These are phyloP conservation scores for Casuarina glauca DNA, from an alignment of 306 rosid species.

Conservation along the genomic window DNA sequence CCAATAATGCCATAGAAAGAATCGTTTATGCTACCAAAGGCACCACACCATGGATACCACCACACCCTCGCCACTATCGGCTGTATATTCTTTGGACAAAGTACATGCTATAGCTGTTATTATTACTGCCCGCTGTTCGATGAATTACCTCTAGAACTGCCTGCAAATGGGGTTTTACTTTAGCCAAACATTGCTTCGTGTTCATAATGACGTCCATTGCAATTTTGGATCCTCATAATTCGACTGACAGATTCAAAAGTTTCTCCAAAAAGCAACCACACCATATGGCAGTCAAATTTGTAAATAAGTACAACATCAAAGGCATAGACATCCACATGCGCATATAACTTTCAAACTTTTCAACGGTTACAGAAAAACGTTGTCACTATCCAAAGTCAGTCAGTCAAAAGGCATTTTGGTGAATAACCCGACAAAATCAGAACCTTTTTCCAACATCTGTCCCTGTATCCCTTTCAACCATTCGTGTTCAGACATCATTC, in stretches of 20 bases:
- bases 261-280: not conserved
- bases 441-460: slow-evolving; percentile 69
- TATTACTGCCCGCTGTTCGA: not conserved
- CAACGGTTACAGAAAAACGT: slow-evolving; percentile 55
- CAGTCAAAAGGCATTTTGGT: slow-evolving; percentile 60
- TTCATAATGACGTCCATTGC: not conserved
- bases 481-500: slow-evolving; percentile 56
- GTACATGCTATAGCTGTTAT: not conserved
- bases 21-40: not conserved
- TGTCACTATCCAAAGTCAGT: slow-evolving; percentile 48
- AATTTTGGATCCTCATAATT: not conserved
- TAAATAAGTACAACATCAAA: slow-evolving; percentile 23
- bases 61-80: not conserved
- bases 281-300: not conserved
- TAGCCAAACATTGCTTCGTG: not conserved
- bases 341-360: slow-evolving; percentile 39
- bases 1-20: too few species aligned
- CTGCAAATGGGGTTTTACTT: not conserved
- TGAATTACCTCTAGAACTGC: slow-evolving; percentile 12
- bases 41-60: not conserved
- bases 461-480: slow-evolving; percentile 66
- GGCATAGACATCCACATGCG: slow-evolving; percentile 7
- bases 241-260: not conserved
- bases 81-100: not conserved
- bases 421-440: slow-evolving; percentile 84